These are phyloP conservation scores for Cochliopodium minus DNA, from an alignment of 208 protist species.

Conservation along the genomic window DNA sequence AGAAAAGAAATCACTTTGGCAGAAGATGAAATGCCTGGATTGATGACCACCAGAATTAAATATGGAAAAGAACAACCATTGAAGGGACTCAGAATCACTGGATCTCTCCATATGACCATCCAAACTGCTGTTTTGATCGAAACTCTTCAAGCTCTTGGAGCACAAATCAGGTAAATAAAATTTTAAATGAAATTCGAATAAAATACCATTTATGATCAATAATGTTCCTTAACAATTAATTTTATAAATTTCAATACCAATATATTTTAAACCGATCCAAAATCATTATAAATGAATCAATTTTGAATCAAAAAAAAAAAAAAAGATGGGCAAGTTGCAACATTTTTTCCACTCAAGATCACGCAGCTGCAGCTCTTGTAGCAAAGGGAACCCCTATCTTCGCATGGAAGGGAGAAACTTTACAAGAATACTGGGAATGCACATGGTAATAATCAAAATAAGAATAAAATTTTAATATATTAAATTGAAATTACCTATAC, in stretches of 20 bases:
- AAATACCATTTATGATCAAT: too few species aligned
- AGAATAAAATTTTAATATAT: too few species aligned
- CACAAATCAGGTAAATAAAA: constrained; percentile 76
- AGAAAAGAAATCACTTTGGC: constrained; percentile 89
- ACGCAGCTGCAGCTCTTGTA: constrained; percentile 72
- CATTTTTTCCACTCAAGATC: constrained; percentile 95
- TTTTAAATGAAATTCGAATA: too few species aligned
- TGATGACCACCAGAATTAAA: constrained; percentile 74
- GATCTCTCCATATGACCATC: constrained; percentile 98
- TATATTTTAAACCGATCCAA: too few species aligned
- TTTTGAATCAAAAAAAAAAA: too few species aligned
- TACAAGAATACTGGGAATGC: constrained; percentile 97
- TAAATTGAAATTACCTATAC: too few species aligned
- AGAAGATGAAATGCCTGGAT: constrained; percentile 97
- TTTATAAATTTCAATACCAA: too few species aligned
- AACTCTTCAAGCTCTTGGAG: constrained; percentile 87
- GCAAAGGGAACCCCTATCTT: constrained; percentile 84
- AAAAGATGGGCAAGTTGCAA: constrained; percentile 93
- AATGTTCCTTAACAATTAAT: too few species aligned
- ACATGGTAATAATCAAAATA: constrained; percentile 85
- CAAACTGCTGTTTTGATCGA: constrained; percentile 99
- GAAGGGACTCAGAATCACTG: constrained; percentile 83
- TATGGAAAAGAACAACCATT: constrained; percentile 70
- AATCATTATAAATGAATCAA: too few species aligned
- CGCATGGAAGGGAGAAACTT: constrained; percentile 97